Evolutionary conservation across 305 asterid species (phyloP).

Genomic region (Caryopteris hybrid): DNA sequence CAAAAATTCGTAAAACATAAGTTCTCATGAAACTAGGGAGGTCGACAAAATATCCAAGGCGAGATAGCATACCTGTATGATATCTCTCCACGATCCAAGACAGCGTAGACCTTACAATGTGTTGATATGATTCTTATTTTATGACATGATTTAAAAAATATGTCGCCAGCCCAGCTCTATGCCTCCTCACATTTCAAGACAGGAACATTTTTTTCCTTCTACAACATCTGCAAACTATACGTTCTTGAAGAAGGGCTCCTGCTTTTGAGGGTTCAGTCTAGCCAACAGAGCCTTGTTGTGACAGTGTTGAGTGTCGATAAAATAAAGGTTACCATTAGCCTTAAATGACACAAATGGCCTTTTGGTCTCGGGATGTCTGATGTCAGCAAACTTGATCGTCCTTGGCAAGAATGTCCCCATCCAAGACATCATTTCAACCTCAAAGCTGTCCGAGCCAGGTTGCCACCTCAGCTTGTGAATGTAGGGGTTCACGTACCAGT

Average conservation of each 20-base stretch:
- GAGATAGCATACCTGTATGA: not conserved
- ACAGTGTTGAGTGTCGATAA: constrained; percentile 78
- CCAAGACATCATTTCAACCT: constrained; percentile 95
- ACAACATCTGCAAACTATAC: constrained; percentile 29
- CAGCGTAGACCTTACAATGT: constrained; percentile 1
- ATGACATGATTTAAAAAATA: not conserved
- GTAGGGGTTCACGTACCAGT: constrained; percentile 94
- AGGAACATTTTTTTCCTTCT: not conserved
- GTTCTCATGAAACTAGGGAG: not conserved
- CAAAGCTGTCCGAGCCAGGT: constrained; percentile 85
- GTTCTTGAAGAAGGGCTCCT: constrained; percentile 58
- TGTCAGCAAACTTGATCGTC: constrained; percentile 74
- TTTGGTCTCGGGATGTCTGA: constrained; percentile 57
- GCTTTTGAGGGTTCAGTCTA: constrained; percentile 57
- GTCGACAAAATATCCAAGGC: not conserved
- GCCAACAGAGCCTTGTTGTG: constrained; percentile 78
- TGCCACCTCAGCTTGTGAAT: constrained; percentile 85
- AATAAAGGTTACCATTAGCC: constrained; percentile 62
- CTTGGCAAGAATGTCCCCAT: constrained; percentile 50
- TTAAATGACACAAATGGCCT: constrained; percentile 74
- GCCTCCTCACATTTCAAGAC: no score
- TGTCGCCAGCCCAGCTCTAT: constrained; percentile 6
- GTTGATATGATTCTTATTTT: constrained; percentile 10
- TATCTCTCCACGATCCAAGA: not conserved
- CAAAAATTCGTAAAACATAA: not conserved